Evolutionary conservation across 75 land plant genomes (phyloP).

Genomic region (Cryptomeria japonica): DNA sequence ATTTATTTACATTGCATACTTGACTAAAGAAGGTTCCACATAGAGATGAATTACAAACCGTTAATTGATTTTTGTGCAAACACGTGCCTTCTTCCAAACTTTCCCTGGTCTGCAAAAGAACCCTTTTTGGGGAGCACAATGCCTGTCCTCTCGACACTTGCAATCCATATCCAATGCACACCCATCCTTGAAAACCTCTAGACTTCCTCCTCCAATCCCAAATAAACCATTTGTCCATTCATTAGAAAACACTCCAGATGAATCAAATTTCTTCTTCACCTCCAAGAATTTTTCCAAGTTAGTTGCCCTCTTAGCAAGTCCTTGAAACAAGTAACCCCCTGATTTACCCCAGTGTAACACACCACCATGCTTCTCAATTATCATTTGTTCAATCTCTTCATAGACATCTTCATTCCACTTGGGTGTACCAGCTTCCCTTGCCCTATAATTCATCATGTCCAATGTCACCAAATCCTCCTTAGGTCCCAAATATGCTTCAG

Average conservation of each 20-base stretch:
- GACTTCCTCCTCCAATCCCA: neutral
- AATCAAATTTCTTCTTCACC: constrained; percentile 30
- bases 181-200: constrained; percentile 6
- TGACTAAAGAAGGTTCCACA: too few relatives aligned
- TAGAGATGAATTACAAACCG: too few relatives aligned
- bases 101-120: constrained; percentile 28
- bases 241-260: constrained; percentile 32
- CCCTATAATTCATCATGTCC: too few relatives aligned
- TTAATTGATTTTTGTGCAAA: constrained; percentile 7
- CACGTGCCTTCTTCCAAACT: constrained; percentile 23
- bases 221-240: constrained; percentile 27
- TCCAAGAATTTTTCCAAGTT: constrained; percentile 14
- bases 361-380: constrained; percentile 25
- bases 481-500: too few relatives aligned
- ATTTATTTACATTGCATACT: too few relatives aligned
- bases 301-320: neutral
- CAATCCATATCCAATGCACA: constrained; percentile 24
- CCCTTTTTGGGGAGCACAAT: constrained; percentile 18
- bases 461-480: too few relatives aligned
- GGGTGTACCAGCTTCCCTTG: constrained; percentile 7
- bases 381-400: constrained; percentile 41
- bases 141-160: constrained; percentile 19
- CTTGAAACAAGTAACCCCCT: constrained; percentile 19
- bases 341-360: constrained; percentile 41
- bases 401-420: constrained; percentile 25